Evolutionary conservation across 2,329 filamentous ascomycete genomes (phyloP).

Genomic region (Xylaria sp.): DNA sequence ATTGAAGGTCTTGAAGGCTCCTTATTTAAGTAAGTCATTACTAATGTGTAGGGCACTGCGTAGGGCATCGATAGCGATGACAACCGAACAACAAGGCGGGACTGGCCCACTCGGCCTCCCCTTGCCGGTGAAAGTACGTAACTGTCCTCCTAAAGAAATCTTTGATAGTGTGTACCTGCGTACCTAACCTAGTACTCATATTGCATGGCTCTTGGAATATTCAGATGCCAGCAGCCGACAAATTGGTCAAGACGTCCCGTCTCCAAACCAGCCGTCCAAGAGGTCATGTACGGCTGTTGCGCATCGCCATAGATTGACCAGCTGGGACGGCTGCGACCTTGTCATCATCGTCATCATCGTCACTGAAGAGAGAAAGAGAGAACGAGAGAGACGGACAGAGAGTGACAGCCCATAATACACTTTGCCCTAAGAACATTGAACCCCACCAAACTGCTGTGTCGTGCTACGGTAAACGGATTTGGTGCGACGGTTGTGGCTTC

Average conservation of each 20-base stretch:
- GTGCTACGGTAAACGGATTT: constrained; percentile 12
- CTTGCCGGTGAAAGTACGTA: constrained; percentile 8
- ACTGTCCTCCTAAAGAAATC: constrained; percentile 17
- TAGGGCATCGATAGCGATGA: constrained; percentile 4
- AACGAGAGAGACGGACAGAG: not conserved
- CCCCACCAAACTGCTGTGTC: constrained; percentile 25
- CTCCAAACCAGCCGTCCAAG: constrained; percentile 13
- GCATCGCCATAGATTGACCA: constrained; percentile 29
- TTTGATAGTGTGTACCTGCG: constrained; percentile 2
- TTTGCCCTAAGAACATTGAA: constrained; percentile 23
- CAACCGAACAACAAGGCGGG: constrained; percentile 8
- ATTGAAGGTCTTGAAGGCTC: not conserved
- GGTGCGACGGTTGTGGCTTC: constrained; percentile 18
- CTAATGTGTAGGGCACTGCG: constrained; percentile 1
- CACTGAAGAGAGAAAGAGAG: constrained; percentile 6
- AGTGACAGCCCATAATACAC: not conserved
- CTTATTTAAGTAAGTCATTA: not conserved
- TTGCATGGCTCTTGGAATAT: not conserved
- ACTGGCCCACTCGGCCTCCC: constrained; percentile 23
- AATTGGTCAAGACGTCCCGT: not conserved
- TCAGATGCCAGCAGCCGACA: constrained; percentile 9
- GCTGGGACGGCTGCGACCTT: constrained; percentile 30
- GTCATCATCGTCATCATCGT: not conserved
- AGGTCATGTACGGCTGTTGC: constrained; percentile 34
- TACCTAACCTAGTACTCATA: not conserved